Conservation (phyloP, 306 rosid species). For the Vicia faba region DNA sequence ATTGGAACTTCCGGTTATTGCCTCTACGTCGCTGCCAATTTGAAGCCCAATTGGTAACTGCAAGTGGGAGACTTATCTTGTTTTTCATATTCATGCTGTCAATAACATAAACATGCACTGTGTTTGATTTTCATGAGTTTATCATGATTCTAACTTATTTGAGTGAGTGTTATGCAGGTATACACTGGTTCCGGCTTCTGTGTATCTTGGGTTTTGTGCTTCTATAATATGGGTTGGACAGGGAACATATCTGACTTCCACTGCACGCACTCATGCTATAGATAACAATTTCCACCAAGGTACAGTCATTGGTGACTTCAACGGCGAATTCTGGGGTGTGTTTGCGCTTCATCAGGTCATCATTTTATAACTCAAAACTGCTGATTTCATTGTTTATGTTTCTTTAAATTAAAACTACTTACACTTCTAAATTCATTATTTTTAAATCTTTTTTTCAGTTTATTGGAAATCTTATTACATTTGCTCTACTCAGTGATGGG, state of each 20-base stretch:
- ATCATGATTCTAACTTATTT: no score
- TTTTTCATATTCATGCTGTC: background rate
- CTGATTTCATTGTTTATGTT: background rate
- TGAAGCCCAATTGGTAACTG: constrained; percentile 73
- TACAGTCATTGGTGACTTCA: constrained; percentile 80
- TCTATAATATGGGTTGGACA: constrained; percentile 96
- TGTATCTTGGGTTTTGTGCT: constrained; percentile 92
- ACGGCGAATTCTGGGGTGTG: constrained; percentile 88
- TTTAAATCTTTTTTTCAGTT: constrained; percentile 53
- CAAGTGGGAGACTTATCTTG: background rate
- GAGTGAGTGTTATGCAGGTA: constrained; percentile 58
- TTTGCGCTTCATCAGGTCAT: constrained; percentile 83
- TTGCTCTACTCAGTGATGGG: constrained; percentile 61
- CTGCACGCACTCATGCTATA: constrained; percentile 75
- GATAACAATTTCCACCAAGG: constrained; percentile 69
- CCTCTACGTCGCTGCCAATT: constrained; percentile 82
- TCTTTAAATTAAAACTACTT: constrained; percentile 5
- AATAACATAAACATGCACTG: no score
- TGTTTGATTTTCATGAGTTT: no score
- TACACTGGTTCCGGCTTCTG: constrained; percentile 88
- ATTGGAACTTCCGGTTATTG: constrained; percentile 86
- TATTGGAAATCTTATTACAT: constrained; percentile 85
- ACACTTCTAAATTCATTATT: constrained; percentile 9
- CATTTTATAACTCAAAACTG: background rate
- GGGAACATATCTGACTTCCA: constrained; percentile 89